Percentiles rank a stretch among this genome's conserved stretches.
These are phyloP conservation scores for Zymoseptoria tritici DNA, from an alignment of 2,329 filamentous ascomycete species.

Conservation along the genomic window DNA sequence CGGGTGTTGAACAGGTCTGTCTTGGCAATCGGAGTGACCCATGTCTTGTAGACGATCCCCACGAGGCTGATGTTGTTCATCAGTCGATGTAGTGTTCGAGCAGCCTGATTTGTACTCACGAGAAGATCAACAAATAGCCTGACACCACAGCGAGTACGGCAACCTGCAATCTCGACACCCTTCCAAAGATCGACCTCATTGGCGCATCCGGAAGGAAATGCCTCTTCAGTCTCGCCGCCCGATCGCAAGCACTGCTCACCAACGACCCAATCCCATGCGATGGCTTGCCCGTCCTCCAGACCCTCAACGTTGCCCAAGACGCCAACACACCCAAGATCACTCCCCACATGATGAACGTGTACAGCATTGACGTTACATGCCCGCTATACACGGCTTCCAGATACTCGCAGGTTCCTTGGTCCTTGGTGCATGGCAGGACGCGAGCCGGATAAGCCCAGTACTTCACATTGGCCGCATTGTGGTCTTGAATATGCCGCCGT, in stretches of 20 bases:
- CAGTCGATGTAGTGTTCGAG: neutral
- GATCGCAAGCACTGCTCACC: constrained; percentile 13
- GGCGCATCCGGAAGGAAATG: constrained; percentile 54
- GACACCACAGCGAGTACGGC: constrained; percentile 51
- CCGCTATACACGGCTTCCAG: constrained; percentile 48
- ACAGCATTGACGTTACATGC: constrained; percentile 49
- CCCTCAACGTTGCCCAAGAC: constrained; percentile 35
- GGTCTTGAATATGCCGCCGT: constrained; percentile 25
- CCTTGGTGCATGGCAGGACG: constrained; percentile 50
- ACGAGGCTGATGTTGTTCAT: constrained; percentile 37
- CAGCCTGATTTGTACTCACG: constrained; percentile 1
- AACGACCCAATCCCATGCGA: constrained; percentile 11
- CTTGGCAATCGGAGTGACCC: constrained; percentile 61
- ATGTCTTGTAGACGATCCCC: constrained; percentile 60
- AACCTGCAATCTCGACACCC: constrained; percentile 62
- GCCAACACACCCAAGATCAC: constrained; percentile 44
- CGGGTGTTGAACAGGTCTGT: constrained; percentile 56
- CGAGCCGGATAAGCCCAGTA: constrained; percentile 54
- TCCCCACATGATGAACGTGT: constrained; percentile 51
- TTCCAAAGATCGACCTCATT: constrained; percentile 52
- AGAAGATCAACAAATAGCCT: constrained; percentile 57
- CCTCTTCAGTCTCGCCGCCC: constrained; percentile 2
- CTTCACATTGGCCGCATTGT: constrained; percentile 21
- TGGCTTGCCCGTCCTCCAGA: constrained; percentile 16
- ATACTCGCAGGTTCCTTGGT: constrained; percentile 52